Evolutionary conservation across 2,329 filamentous ascomycete genomes (phyloP).

Genomic region (Hypoxylon sp.): DNA sequence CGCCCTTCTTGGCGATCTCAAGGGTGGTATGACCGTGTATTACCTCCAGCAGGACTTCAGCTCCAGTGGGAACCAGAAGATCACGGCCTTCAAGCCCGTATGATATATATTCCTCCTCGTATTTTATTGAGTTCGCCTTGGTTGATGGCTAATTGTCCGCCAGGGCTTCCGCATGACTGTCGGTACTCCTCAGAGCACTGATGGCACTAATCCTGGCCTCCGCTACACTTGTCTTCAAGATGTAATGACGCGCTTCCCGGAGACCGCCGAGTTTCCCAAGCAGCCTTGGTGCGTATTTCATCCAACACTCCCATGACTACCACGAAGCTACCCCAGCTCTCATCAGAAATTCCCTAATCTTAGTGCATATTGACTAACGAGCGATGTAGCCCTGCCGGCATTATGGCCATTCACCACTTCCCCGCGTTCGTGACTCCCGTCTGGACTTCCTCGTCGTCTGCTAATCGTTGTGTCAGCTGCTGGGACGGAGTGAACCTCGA

Average conservation of each 20-base stretch:
- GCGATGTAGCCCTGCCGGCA: conserved; percentile 48
- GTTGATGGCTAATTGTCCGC: no score
- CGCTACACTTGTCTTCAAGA: conserved; percentile 51
- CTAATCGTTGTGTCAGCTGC: conserved; percentile 47
- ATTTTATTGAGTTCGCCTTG: no score
- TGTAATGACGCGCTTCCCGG: conserved; percentile 53
- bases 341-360: background rate
- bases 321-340: no score
- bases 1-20: conserved; percentile 50
- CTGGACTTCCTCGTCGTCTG: background rate
- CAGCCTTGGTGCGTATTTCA: conserved; percentile 43
- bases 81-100: conserved; percentile 54
- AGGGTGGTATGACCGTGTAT: conserved; percentile 57
- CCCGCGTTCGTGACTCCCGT: conserved; percentile 46
- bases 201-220: conserved; percentile 47
- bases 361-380: background rate
- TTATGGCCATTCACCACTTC: conserved; percentile 56
- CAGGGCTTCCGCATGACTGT: conserved; percentile 58
- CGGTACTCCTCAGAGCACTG: conserved; percentile 47
- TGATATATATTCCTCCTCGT: background rate
- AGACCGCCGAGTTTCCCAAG: conserved; percentile 52
- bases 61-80: conserved; percentile 54
- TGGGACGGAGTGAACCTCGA: conserved; percentile 46
- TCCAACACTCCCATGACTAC: background rate
- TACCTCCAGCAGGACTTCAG: conserved; percentile 56